Evolutionary conservation across 805 yeast species (phyloP), one percentile per base, ranked within the genome.

Genomic region (Schizosaccharomyces lindneri): DNA sequence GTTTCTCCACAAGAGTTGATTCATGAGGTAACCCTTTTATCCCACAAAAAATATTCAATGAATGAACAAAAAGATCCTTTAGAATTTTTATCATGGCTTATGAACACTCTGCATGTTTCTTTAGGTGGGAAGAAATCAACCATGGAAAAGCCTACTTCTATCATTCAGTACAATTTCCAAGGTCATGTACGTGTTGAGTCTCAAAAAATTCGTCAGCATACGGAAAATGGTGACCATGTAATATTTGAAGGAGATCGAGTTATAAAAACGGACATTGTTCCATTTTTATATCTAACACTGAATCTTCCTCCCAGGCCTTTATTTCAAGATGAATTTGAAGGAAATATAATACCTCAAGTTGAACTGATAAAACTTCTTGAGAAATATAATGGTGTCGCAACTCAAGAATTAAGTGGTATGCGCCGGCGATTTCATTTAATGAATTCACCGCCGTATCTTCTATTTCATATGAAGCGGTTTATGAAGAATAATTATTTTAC

Each of bases 1-100:
- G 74, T 84, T 1, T 81, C 90, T 0, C 82, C 87, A 0, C 84
- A 80, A 67, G 87, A 82, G 61, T 70, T 86, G 6, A 68, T 83
- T 57, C 81, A 81, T 63, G 73, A 71, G 63, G 70, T 83, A 4
- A 70, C 77, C 1, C 66, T 71, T 1, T 62, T 68, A n/a, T 74
- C 83, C 0, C 73, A 76, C 57, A 76, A 74, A 61, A 67, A 70
- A 55, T 79, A 78, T 66, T 68, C 74, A 3, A 57, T 74, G 5
- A 72, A 71, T 39, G 68, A 67, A 36, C 73, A 75, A 59, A 67
- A 68, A 3, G 79, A 79, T 55, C 90, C 93, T 0, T 79, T 78
- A 63, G 71, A 71, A 15, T 79, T 85, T 63, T 65, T 83, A 4
- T 65, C 76, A 5, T 84, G 89, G 87, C 62, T 84, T 13, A 63